phyloP scores from a whole-genome alignment of 2,329 filamentous ascomycete genomes.

The Magnaporthiopsis incrustans region DNA sequence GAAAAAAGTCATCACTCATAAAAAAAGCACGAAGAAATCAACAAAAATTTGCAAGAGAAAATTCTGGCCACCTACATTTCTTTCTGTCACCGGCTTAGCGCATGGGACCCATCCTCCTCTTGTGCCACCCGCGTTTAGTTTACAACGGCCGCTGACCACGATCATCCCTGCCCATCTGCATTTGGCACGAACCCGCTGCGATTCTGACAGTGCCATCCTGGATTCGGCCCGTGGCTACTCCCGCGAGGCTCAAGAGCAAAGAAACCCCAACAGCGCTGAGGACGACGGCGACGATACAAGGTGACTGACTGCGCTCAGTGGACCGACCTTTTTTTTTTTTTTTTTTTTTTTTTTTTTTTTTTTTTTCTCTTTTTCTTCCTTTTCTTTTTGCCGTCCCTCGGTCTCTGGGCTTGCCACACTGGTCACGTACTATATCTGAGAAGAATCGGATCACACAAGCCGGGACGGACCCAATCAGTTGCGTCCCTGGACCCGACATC shows the following conservation, averaged over 20 bases:
- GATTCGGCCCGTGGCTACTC: not conserved
- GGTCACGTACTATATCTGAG: slow-evolving; percentile 1
- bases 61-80: no score
- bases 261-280: not conserved
- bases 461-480: slow-evolving; percentile 6
- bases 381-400: not conserved
- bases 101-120: not conserved
- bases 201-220: not conserved
- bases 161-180: slow-evolving; percentile 4
- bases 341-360: not conserved
- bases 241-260: not conserved
- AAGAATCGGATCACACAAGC: slow-evolving; percentile 5
- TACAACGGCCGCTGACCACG: slow-evolving; percentile 1
- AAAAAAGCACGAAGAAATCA: not conserved
- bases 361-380: no score
- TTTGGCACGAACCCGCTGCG: slow-evolving; percentile 1
- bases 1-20: not conserved
- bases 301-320: no score
- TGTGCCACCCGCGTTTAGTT: not conserved
- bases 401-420: slow-evolving; percentile 4
- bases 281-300: not conserved
- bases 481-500: not conserved
- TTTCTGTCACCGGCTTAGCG: not conserved
- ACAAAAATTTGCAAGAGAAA: not conserved
- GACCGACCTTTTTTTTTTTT: no score